Evolutionary conservation across 2,329 filamentous ascomycete genomes (phyloP).

Genomic region (Arthrocladium fulminans): DNA sequence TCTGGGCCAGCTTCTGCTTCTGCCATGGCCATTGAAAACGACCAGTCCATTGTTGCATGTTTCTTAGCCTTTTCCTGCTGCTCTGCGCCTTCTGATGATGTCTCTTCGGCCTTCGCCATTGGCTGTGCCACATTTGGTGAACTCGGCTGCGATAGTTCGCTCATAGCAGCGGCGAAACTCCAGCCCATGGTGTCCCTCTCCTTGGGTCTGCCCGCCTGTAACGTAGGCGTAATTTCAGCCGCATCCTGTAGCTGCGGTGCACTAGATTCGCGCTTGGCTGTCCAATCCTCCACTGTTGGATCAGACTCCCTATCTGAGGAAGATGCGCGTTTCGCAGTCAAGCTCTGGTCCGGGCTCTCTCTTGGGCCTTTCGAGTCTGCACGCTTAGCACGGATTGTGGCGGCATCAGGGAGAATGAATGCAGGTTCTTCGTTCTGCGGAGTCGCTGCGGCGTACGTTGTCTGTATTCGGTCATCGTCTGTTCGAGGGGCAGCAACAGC

Average conservation of each 20-base stretch:
- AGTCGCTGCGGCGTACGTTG: conserved; percentile 37
- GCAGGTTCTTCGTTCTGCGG: conserved; percentile 33
- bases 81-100: background rate
- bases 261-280: conserved; percentile 15
- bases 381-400: conserved; percentile 49
- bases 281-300: conserved; percentile 25
- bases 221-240: conserved; percentile 16
- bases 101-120: background rate
- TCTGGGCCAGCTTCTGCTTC: conserved; percentile 22
- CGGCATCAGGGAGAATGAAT: conserved; percentile 43
- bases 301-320: conserved; percentile 22
- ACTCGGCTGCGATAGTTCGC: conserved; percentile 22
- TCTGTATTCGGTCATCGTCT: conserved; percentile 42
- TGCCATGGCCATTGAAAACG: conserved; percentile 38
- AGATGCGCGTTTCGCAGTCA: conserved; percentile 23
- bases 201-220: conserved; percentile 11
- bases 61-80: conserved; percentile 20
- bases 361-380: conserved; percentile 38
- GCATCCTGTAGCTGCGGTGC: conserved; percentile 19
- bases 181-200: conserved; percentile 26
- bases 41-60: conserved; percentile 29
- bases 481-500: conserved; percentile 37
- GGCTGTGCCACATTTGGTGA: conserved; percentile 4
- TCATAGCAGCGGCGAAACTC: conserved; percentile 38
- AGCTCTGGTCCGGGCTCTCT: conserved; percentile 30